Evolutionary conservation across 257 asterid species (phyloP), one percentile per base, ranked within the genome.

Genomic region (Petunia secreta): DNA sequence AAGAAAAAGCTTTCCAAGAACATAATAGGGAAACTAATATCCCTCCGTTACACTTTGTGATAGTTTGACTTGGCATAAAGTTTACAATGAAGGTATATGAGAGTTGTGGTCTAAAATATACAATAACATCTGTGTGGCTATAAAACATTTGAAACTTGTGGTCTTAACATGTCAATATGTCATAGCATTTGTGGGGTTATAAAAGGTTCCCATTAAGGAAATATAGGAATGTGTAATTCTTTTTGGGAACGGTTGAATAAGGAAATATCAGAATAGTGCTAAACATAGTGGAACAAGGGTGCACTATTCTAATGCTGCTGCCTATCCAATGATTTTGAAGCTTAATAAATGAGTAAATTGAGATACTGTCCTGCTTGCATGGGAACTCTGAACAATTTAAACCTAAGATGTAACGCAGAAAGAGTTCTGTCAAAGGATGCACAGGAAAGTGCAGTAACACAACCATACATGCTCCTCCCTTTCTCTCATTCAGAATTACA

Each of bases 371-470:
- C 16, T 69, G 25, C 46, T 44, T 69, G 2, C 9, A 25, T 44
- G 58, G 76, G 39, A 46, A 8, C 76, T 16, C 76, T 69, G 14
- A 9, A 69, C 58, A 69, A 46, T 44, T 69, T 69, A 4, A 69
- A 44, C 58, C 40, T 8, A 1, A 9, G 0, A 66, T 41, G 54
- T 64, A 34, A 34, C 8, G 3, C 0, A 8, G 52, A 39, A 6
- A 55, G 14, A 39, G 68, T 37, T 63, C 11, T 25, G 44, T 37
- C 68, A 63, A 3, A 14, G 34, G 34, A 40, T 65, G 74, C 52
- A 2, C 55, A 69, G 58, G 76, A 68, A 44, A 46, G 16, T 69
- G 25, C 25, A 34, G 16, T 0, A 6, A 25, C 60, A 46, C 1
- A 71, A 71, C 25, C 60, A 0, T 41, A 48, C 25, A 69, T 67